Evolutionary conservation across 768 basidiomycete species (phyloP).

Genomic region (Flagelloscypha sp.): DNA sequence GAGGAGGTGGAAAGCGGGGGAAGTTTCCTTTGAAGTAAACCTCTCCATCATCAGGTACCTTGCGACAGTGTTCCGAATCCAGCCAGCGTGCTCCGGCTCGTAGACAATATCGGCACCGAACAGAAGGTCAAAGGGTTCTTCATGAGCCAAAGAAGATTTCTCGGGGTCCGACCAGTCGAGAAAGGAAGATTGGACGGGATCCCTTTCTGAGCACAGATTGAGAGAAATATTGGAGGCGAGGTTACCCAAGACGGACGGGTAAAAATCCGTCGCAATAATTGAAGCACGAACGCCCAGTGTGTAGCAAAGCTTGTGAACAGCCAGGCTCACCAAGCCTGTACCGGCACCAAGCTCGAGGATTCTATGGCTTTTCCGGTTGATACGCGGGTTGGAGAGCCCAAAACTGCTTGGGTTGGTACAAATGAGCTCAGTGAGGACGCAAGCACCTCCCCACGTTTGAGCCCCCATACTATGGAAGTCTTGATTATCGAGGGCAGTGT

Average conservation of each 20-base stretch:
- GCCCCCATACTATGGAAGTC: conserved; percentile 71
- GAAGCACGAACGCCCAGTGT: conserved; percentile 12
- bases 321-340: conserved; percentile 72
- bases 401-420: conserved; percentile 47
- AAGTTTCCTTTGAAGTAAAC: no score
- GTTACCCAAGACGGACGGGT: conserved; percentile 65
- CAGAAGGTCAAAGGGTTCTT: conserved; percentile 54
- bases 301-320: conserved; percentile 37
- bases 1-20: conserved; percentile 74
- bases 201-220: conserved; percentile 36
- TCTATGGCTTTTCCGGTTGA: conserved; percentile 19
- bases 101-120: conserved; percentile 83
- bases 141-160: conserved; percentile 15
- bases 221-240: conserved; percentile 48
- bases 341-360: conserved; percentile 80
- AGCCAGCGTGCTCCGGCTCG: conserved; percentile 58
- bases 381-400: conserved; percentile 27
- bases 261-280: conserved; percentile 71
- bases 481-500: conserved; percentile 61
- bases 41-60: conserved; percentile 39
- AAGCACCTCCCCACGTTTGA: conserved; percentile 86
- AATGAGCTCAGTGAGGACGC: conserved; percentile 70
- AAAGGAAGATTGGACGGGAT: conserved; percentile 9
- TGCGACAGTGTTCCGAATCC: conserved; percentile 58
- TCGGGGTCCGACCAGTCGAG: conserved; percentile 55